Percentiles rank a stretch among this genome's conserved stretches.
Evolutionary conservation across 2,329 filamentous ascomycete species (phyloP).

Genomic region (Camillea tinctor): DNA sequence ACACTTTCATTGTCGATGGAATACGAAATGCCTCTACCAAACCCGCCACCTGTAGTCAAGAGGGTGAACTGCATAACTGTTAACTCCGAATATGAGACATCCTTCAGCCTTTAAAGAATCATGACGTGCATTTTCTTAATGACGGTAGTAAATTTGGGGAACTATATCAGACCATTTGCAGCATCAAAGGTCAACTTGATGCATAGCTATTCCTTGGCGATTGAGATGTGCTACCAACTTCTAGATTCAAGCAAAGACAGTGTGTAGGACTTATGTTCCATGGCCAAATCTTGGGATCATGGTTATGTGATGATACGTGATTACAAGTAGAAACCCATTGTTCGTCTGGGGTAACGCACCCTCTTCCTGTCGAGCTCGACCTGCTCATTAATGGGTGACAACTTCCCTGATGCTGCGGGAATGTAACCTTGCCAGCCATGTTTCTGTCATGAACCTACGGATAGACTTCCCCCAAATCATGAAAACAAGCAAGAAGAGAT

Average conservation of each 20-base stretch:
- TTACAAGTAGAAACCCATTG: not conserved
- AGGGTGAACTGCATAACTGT: constrained; percentile 9
- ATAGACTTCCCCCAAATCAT: constrained; percentile 53
- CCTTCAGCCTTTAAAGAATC: not conserved
- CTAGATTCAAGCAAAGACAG: not conserved
- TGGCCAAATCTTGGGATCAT: not conserved
- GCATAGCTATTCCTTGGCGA: not conserved
- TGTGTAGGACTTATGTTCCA: not conserved
- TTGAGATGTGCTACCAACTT: not conserved
- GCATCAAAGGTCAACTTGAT: not conserved
- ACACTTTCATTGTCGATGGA: constrained; percentile 1
- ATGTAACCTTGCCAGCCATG: constrained; percentile 50
- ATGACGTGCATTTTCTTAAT: not conserved
- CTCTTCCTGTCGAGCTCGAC: constrained; percentile 4
- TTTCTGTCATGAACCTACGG: constrained; percentile 42
- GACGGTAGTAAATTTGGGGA: not conserved
- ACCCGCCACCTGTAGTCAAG: constrained; percentile 9
- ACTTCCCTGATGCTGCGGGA: constrained; percentile 26
- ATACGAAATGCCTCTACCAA: not conserved
- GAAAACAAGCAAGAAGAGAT: constrained; percentile 47
- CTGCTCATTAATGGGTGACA: constrained; percentile 19
- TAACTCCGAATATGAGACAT: not conserved
- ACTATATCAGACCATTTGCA: not conserved
- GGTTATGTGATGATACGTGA: too few relatives aligned
- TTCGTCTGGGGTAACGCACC: not conserved